Evolutionary conservation across 306 rosid species (phyloP).

Genomic region (Casuarina equisetifolia): DNA sequence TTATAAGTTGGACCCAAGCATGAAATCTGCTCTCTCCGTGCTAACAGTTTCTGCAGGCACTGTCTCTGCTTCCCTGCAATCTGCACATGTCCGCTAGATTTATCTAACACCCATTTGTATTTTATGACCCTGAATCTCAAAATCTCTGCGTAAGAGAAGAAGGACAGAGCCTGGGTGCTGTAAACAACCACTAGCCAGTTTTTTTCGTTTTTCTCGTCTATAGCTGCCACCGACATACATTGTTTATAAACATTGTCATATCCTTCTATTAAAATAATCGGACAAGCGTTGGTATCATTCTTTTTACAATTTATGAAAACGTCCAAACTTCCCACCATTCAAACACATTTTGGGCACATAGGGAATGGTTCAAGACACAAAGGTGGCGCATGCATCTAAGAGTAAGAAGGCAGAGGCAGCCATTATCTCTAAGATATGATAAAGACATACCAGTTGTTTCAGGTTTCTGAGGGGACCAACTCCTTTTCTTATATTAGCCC

Average conservation of each 20-base stretch:
- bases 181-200: slow-evolving; percentile 30
- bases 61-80: slow-evolving; percentile 41
- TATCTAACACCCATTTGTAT: slow-evolving; percentile 24
- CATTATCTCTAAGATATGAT: slow-evolving; percentile 11
- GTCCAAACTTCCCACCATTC: background rate
- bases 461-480: slow-evolving; percentile 23
- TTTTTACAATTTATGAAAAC: background rate
- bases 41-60: slow-evolving; percentile 27
- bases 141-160: slow-evolving; percentile 23
- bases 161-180: slow-evolving; percentile 30
- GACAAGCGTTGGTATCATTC: slow-evolving; percentile 4
- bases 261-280: background rate
- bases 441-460: slow-evolving; percentile 30
- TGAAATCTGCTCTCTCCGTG: slow-evolving; percentile 32
- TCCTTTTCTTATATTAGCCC: slow-evolving; percentile 16
- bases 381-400: slow-evolving; percentile 17
- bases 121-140: slow-evolving; percentile 6
- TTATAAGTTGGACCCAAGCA: slow-evolving; percentile 34
- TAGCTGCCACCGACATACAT: background rate
- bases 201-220: slow-evolving; percentile 7
- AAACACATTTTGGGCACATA: background rate
- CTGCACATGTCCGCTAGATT: slow-evolving; percentile 55
- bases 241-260: background rate
- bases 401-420: slow-evolving; percentile 19
- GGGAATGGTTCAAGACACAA: slow-evolving; percentile 11